A percentile compares a stretch with the other conserved stretches of the same genome.
Conservation (phyloP, 2,329 filamentous ascomycete genomes). For the Thelonectria olida region DNA sequence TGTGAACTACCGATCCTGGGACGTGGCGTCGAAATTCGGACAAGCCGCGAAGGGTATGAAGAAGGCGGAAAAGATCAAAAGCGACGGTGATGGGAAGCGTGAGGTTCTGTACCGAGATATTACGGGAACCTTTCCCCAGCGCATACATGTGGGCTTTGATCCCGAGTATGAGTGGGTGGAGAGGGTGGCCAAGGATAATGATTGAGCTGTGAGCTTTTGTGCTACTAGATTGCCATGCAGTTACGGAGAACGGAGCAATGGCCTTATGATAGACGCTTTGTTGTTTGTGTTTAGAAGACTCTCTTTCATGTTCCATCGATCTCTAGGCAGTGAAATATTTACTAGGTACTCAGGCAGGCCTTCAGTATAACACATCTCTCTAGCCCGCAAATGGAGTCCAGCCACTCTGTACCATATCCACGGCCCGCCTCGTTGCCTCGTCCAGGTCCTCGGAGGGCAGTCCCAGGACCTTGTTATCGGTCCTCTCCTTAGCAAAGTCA, state of each 20-base stretch:
- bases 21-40: slow-evolving; percentile 19
- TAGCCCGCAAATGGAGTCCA: neutral
- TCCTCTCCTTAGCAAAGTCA: slow-evolving; percentile 50
- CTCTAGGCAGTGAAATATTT: too few species aligned
- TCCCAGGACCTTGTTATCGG: slow-evolving; percentile 61
- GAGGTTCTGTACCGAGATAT: slow-evolving; percentile 19
- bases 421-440: slow-evolving; percentile 43
- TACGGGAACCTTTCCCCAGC: neutral
- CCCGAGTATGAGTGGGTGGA: slow-evolving; percentile 16
- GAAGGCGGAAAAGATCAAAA: slow-evolving; percentile 10
- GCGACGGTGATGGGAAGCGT: neutral
- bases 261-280: too few species aligned
- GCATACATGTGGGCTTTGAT: neutral
- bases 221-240: too few species aligned
- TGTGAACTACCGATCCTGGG: neutral
- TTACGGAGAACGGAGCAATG: too few species aligned
- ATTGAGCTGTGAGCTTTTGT: neutral
- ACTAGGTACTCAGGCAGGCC: too few species aligned
- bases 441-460: slow-evolving; percentile 68
- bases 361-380: too few species aligned
- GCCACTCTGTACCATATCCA: slow-evolving; percentile 6
- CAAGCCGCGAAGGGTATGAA: slow-evolving; percentile 14
- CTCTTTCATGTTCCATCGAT: too few species aligned
- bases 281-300: too few species aligned
- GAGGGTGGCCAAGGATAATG: slow-evolving; percentile 1